Evolutionary conservation across 2,329 filamentous ascomycete species (phyloP), one percentile per base, ranked within the genome.

Genomic region (Calonectria ilicicola): DNA sequence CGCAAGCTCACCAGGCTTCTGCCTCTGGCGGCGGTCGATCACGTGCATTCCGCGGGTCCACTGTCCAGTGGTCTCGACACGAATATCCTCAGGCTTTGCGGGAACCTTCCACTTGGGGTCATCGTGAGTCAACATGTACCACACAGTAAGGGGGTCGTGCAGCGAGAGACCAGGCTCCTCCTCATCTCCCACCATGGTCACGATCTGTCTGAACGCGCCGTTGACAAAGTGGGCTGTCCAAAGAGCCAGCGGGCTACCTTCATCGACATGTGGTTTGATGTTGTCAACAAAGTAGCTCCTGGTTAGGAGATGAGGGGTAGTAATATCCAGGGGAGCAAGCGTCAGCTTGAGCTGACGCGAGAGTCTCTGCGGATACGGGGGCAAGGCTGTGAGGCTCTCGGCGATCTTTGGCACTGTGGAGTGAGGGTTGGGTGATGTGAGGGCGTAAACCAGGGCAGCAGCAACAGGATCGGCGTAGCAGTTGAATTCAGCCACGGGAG

Each of bases 41-140:
- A 98, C 89, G 80, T 95, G 96, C 92, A 97, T 96, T 1, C 97
- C 96, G 69, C 95, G 89, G 56, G 96, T 98, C 97, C 97, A 99
- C 86, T 98, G 97, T 2, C 96, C 97, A 2, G 90, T 86, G 0
- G 95, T 97, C 85, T 99, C 97, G 47, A 99, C 88, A 23, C 97
- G 90, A 69, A 99, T 93, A 82, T 99, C 97, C 83, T 98, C 93
- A 0, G 87, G 91, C 70, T 89, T 86, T 17, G 86, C 83, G 1
- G 89, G 87, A 19, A 86, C 81, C 82, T 87, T 89, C 92, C 92
- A 94, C 35, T 82, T 84, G 21, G 90, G 86, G 70, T 91, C 86
- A 73, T 87, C 89, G 73, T 84, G 86, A 9, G 91, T 93, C 70
- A 96, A 82, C 82, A 93, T 90, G 83, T 96, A 96, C 93, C 93